Percentiles rank a stretch among this genome's conserved stretches.
These are phyloP conservation scores for Mycena olivaceomarginata DNA, from an alignment of 768 basidiomycete species.

Conservation along the genomic window DNA sequence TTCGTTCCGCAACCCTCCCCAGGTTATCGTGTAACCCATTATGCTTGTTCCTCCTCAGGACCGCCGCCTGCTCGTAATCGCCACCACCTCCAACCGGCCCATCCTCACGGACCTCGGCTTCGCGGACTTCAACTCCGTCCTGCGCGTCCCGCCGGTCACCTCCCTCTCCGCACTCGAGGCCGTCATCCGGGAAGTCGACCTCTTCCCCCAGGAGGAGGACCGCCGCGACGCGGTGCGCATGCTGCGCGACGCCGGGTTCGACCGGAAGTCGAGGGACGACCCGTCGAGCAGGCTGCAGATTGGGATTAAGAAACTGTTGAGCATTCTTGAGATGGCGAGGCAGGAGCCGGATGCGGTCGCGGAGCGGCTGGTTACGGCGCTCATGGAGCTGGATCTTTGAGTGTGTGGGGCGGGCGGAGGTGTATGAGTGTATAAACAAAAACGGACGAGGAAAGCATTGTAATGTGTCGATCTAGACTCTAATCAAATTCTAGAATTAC, in stretches of 20 bases:
- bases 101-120: constrained; percentile 93
- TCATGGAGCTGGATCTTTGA: constrained; percentile 70
- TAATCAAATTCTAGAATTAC: not conserved
- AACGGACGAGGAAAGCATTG: not conserved
- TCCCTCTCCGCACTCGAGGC: constrained; percentile 82
- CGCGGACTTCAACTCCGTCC: constrained; percentile 93
- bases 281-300: constrained; percentile 77
- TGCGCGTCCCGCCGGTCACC: constrained; percentile 89
- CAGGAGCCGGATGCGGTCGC: constrained; percentile 94
- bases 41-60: constrained; percentile 68
- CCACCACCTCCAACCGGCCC: constrained; percentile 92
- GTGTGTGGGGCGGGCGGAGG: not conserved
- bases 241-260: constrained; percentile 86
- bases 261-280: constrained; percentile 66
- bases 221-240: constrained; percentile 75
- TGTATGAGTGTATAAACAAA: not conserved
- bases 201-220: constrained; percentile 79
- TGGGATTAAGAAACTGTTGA: constrained; percentile 96
- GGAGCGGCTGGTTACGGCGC: constrained; percentile 77
- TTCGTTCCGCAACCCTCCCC: constrained; percentile 50
- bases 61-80: constrained; percentile 93
- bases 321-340: constrained; percentile 95
- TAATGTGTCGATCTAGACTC: not conserved
- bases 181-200: constrained; percentile 86
- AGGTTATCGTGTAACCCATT: not conserved